phyloP scores from a whole-genome alignment of 139 green algal species.

The Spirogloea muscicola region DNA sequence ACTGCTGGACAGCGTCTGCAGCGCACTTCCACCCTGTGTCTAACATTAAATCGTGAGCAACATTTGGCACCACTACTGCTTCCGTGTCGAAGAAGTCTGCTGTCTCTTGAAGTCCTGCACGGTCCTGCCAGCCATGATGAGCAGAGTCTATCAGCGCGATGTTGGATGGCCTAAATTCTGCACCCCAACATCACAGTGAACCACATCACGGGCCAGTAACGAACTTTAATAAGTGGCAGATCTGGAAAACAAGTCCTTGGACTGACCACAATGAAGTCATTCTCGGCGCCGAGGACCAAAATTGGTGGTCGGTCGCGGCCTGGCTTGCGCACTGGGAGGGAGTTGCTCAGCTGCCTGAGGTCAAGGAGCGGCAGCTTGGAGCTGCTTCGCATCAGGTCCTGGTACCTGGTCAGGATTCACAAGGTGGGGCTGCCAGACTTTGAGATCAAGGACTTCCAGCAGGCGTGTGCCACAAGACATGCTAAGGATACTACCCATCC shows the following conservation, averaged over 20 bases:
- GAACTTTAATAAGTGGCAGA: neutral
- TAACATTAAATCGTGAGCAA: slow-evolving; percentile 86
- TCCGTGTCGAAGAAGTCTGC: slow-evolving; percentile 55
- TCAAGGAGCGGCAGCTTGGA: slow-evolving; percentile 34
- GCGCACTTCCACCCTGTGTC: slow-evolving; percentile 57
- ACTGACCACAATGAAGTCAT: slow-evolving; percentile 46
- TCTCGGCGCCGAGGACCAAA: slow-evolving; percentile 44
- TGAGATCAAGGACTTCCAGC: neutral
- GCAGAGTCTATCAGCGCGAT: neutral
- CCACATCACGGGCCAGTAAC: neutral
- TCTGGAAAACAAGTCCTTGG: neutral
- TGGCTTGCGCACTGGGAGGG: neutral
- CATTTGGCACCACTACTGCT: slow-evolving; percentile 53
- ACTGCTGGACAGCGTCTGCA: slow-evolving; percentile 54
- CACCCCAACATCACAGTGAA: neutral
- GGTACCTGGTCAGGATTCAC: slow-evolving; percentile 20
- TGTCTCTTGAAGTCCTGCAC: slow-evolving; percentile 52
- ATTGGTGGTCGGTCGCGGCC: slow-evolving; percentile 9
- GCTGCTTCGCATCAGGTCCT: slow-evolving; percentile 14
- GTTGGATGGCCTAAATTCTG: neutral
- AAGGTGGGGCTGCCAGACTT: slow-evolving; percentile 14
- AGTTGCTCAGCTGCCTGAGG: slow-evolving; percentile 29
- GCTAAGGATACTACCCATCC: neutral
- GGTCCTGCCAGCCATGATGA: slow-evolving; percentile 20
- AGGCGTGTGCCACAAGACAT: neutral